Conservation (phyloP, 805 yeast genomes). For the Nakazawaea sp. region DNA sequence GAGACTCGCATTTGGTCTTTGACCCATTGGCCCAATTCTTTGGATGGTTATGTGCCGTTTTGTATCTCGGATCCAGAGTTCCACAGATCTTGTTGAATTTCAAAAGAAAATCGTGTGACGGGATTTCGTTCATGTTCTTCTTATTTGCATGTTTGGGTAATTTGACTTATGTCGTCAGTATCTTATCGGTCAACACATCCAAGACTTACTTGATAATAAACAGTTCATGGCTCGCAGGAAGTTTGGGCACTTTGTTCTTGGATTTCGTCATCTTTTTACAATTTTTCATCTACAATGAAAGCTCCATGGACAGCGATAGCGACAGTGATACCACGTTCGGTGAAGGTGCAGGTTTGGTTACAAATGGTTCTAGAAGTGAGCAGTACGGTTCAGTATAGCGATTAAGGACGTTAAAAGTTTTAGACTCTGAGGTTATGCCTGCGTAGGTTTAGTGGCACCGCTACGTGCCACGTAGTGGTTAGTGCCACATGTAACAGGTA, state of each 20-base stretch:
- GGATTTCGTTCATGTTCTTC: constrained; percentile 88
- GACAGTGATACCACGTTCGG: background rate
- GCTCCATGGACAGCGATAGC: background rate
- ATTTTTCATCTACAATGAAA: constrained; percentile 67
- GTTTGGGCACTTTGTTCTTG: constrained; percentile 76
- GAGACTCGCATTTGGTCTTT: constrained; percentile 50
- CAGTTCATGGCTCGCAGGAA: constrained; percentile 89
- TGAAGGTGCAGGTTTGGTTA: background rate
- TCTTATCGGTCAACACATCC: constrained; percentile 68
- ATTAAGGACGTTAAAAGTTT: no score
- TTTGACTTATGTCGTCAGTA: constrained; percentile 82
- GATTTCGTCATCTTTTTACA: constrained; percentile 83
- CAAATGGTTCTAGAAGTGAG: background rate
- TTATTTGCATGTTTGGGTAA: constrained; percentile 94
- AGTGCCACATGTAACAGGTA: no score
- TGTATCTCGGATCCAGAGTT: constrained; percentile 80
- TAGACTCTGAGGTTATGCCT: no score
- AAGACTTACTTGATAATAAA: constrained; percentile 69
- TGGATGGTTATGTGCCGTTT: constrained; percentile 73
- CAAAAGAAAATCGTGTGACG: constrained; percentile 88
- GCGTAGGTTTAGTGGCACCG: no score
- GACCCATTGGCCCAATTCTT: constrained; percentile 80
- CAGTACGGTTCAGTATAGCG: background rate
- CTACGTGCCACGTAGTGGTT: no score
- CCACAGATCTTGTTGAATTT: constrained; percentile 88